Base-by-base conservation (phyloP, 768 basidiomycete genomes). In the Termitomyces sp. region DNA sequence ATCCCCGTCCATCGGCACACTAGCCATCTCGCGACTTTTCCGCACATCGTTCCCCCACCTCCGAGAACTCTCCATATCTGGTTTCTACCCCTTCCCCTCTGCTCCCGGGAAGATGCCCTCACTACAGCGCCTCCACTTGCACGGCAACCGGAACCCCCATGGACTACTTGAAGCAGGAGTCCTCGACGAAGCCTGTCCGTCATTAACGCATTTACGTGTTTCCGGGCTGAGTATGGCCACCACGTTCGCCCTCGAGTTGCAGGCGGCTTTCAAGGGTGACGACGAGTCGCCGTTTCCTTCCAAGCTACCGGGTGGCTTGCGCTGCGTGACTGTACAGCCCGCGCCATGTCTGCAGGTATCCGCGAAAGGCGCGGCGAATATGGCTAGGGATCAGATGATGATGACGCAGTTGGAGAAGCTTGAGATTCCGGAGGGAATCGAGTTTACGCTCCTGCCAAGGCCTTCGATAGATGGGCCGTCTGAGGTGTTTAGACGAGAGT, bases 81-180 rank as follows among this genome's bases (percentile, higher is more conserved):
- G 82, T 1, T 78, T 77, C 62, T 84, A 84, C 66, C 79, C 81
- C 7, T 81, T 77, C 61, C 80, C 79, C 2, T 74, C 73, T 20
- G 54, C 69, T 0, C 62, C 72, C 4, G 61, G 63, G 16, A 70
- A 66, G 33, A 68, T 80, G 67, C 80, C 82, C 9, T 59, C 50
- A 1, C 71, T 84, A 18, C 64, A 69, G 47, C 70, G 68, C 16
- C 74, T 84, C 0, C 79, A 79, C 49, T 75, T 83, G 2, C 67
- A 74, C 18, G 82, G 82, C 6, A 81, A 82, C 62, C 70, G 79
- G 16, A 82, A 82, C 50, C 82, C 82, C 0, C 71, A 76, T 49
- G 82, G 82, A 0, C 64, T 83, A 0, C 68, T 84, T 6, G 69
- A 77, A 44, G 59, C 73, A 35, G 73, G 72, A 44, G 69, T 65